Percentiles rank a stretch among this genome's conserved stretches.
phyloP scores from a whole-genome alignment of 2,329 filamentous ascomycete genomes.

The Thermothelomyces thermophilus region DNA sequence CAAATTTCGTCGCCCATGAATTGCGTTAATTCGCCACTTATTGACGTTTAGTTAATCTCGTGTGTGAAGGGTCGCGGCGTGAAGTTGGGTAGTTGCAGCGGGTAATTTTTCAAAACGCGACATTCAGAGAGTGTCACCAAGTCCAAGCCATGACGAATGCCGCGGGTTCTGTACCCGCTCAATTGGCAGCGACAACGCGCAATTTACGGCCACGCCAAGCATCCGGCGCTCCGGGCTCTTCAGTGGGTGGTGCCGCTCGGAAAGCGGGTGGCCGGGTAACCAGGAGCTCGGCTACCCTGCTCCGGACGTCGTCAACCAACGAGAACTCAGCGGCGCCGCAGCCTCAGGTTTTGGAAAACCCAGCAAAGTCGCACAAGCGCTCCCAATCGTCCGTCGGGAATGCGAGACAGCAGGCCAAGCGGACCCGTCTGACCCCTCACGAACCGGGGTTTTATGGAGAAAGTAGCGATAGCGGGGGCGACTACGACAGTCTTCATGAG shows the following conservation, averaged over 20 bases:
- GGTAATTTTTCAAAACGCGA: background rate
- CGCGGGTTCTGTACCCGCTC: slow-evolving; percentile 5
- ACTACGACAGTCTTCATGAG: slow-evolving; percentile 7
- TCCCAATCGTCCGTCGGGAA: background rate
- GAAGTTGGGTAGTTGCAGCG: background rate
- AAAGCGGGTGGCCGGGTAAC: slow-evolving; percentile 16
- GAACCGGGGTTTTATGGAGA: slow-evolving; percentile 22
- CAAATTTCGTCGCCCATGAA: slow-evolving; percentile 1
- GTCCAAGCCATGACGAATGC: slow-evolving; percentile 9
- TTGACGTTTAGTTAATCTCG: background rate
- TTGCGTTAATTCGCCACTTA: background rate
- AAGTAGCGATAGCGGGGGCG: slow-evolving; percentile 15
- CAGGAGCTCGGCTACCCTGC: slow-evolving; percentile 14
- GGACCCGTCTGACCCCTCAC: slow-evolving; percentile 15
- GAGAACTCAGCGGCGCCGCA: background rate
- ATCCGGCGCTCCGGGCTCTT: slow-evolving; percentile 7
- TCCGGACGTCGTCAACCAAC: slow-evolving; percentile 2
- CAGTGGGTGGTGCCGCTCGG: slow-evolving; percentile 13
- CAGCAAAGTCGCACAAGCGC: slow-evolving; percentile 14
- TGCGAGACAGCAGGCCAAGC: slow-evolving; percentile 13
- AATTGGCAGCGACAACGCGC: slow-evolving; percentile 13
- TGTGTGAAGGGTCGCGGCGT: background rate
- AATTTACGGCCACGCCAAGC: slow-evolving; percentile 22
- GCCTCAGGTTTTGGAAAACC: background rate
- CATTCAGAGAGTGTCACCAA: background rate